Evolutionary conservation across 805 yeast species (phyloP).

Genomic region (Hagleromyces aurorensis): DNA sequence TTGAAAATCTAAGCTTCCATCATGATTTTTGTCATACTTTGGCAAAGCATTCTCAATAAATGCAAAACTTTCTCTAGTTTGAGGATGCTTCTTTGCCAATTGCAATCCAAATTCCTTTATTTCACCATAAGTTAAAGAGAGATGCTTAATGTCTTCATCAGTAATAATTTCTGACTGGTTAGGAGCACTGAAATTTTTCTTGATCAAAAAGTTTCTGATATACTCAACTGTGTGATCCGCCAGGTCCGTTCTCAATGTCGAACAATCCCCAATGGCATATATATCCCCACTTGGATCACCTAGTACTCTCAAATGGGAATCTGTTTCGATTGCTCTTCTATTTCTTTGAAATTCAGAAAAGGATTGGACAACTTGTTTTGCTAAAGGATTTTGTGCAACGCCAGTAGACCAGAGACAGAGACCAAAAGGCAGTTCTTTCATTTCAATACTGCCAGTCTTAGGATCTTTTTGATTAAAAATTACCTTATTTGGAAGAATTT

Average conservation of each 20-base stretch:
- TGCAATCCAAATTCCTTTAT: constrained; percentile 41
- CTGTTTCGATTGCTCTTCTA: constrained; percentile 68
- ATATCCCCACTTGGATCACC: constrained; percentile 64
- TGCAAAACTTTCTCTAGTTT: constrained; percentile 47
- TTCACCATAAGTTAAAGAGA: constrained; percentile 41
- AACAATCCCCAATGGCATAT: constrained; percentile 66
- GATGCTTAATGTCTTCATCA: constrained; percentile 44
- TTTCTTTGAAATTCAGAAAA: constrained; percentile 46
- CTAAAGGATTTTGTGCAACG: constrained; percentile 57
- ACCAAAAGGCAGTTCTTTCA: constrained; percentile 54
- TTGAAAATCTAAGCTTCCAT: constrained; percentile 45
- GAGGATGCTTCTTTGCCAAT: constrained; percentile 47
- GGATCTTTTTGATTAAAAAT: constrained; percentile 44
- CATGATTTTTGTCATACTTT: constrained; percentile 39
- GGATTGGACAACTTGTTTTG: constrained; percentile 45
- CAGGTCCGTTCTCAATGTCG: constrained; percentile 54
- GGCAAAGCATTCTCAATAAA: constrained; percentile 44
- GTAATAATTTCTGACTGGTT: constrained; percentile 33
- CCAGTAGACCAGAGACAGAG: constrained; percentile 73
- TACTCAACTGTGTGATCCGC: constrained; percentile 48
- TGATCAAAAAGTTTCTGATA: constrained; percentile 39
- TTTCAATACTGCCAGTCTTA: constrained; percentile 34
- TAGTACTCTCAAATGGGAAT: constrained; percentile 58
- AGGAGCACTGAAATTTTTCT: constrained; percentile 34
- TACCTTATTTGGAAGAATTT: constrained; percentile 49